phyloP scores from a whole-genome alignment of 768 basidiomycete genomes.

The Auriscalpium microsporum region DNA sequence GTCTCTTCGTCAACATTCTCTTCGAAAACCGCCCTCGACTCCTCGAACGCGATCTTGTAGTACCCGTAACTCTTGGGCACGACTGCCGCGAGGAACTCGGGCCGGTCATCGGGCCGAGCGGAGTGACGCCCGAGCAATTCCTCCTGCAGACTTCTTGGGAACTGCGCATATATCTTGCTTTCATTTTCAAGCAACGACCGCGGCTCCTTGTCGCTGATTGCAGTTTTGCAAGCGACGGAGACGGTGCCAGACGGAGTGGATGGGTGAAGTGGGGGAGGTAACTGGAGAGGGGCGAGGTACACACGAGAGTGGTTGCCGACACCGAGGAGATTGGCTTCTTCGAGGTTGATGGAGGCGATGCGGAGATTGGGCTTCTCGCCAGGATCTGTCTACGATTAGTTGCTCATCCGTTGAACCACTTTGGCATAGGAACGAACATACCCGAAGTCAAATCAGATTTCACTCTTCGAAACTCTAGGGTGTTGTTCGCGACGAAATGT shows the following conservation, averaged over 20 bases:
- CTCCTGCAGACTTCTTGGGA: conserved; percentile 38
- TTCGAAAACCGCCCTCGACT: neutral
- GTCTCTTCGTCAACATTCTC: neutral
- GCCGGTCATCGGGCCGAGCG: conserved; percentile 31
- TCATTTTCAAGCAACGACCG: conserved; percentile 25
- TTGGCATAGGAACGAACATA: neutral
- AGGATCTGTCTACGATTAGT: too few relatives aligned
- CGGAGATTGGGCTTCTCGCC: neutral
- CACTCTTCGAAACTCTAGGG: neutral
- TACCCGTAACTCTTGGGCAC: conserved; percentile 62
- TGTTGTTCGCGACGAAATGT: neutral
- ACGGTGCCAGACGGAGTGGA: neutral
- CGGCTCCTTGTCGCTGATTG: neutral
- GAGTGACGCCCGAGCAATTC: conserved; percentile 44
- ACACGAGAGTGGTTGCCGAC: conserved; percentile 46
- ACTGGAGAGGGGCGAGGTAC: conserved; percentile 41
- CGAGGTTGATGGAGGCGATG: conserved; percentile 31
- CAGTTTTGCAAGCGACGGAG: conserved; percentile 22
- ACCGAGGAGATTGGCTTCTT: conserved; percentile 29
- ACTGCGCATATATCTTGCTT: conserved; percentile 35
- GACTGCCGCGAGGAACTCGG: conserved; percentile 40
- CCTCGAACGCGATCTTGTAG: conserved; percentile 29
- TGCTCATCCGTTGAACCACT: neutral
- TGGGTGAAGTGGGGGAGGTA: conserved; percentile 26
- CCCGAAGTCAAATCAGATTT: neutral